A percentile compares a stretch with the other conserved stretches of the same genome.
Conservation (phyloP, 805 yeast genomes). For the Saccharomycopsis synnaedendra region DNA sequence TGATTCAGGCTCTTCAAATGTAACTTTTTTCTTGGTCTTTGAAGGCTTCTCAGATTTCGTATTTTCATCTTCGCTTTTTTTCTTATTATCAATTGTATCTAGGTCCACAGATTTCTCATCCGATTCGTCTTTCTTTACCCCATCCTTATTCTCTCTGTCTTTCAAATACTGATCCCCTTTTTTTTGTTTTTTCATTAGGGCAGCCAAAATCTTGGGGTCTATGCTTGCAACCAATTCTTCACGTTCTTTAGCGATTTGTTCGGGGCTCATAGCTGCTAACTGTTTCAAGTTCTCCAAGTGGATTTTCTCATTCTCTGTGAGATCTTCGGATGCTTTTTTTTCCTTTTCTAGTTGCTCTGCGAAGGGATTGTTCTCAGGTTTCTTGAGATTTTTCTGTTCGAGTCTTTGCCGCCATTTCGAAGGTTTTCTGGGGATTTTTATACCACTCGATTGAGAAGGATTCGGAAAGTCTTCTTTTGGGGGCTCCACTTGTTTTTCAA, state of each 20-base stretch:
- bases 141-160: constrained; percentile 26
- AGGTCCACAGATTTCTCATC: background rate
- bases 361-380: constrained; percentile 3
- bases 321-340: constrained; percentile 17
- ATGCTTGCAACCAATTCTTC: constrained; percentile 55
- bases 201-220: constrained; percentile 57
- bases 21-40: constrained; percentile 27
- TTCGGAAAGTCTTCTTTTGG: constrained; percentile 18
- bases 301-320: constrained; percentile 61
- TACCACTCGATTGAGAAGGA: background rate
- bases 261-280: constrained; percentile 49
- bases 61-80: constrained; percentile 17
- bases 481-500: constrained; percentile 41
- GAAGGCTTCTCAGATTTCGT: constrained; percentile 14
- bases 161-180: constrained; percentile 26
- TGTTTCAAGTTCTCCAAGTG: constrained; percentile 64
- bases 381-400: constrained; percentile 23
- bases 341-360: constrained; percentile 7
- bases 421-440: constrained; percentile 24
- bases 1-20: constrained; percentile 13
- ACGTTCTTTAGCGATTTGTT: constrained; percentile 52
- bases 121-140: constrained; percentile 21
- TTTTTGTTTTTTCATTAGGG: constrained; percentile 45
- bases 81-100: background rate
- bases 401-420: constrained; percentile 41